Conservation (phyloP, 306 rosid species). For the Citrullus mucosospermus region DNA sequence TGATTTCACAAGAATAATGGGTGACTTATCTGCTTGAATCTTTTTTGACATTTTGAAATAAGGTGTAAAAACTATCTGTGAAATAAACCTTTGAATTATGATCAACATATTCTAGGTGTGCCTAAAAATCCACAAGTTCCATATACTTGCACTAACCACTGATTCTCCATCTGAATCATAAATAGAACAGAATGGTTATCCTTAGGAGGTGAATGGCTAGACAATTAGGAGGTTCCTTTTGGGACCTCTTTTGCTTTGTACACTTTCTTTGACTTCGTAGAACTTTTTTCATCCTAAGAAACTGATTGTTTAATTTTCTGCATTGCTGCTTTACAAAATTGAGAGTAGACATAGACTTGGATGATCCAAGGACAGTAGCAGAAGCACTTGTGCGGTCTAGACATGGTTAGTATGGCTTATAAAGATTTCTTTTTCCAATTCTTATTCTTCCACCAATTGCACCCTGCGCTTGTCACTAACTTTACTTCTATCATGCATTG, state of each 20-base stretch:
- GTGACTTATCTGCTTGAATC: too few species aligned
- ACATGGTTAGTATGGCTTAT: conserved; percentile 37
- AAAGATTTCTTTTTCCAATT: conserved; percentile 6
- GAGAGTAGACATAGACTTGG: conserved; percentile 68
- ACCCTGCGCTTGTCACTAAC: not conserved
- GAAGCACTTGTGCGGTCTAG: conserved; percentile 61
- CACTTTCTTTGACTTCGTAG: not conserved
- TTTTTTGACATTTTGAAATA: too few species aligned
- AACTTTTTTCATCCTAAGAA: not conserved
- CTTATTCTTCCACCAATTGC: conserved; percentile 3
- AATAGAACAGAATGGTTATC: too few species aligned
- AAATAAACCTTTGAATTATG: too few species aligned
- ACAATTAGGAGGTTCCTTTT: not conserved
- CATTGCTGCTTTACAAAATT: conserved; percentile 15
- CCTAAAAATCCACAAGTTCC: too few species aligned
- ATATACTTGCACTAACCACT: too few species aligned
- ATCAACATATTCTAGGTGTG: too few species aligned
- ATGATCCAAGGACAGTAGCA: conserved; percentile 56
- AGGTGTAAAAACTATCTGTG: too few species aligned
- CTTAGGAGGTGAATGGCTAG: not conserved
- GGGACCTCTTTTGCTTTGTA: not conserved
- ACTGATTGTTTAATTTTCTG: not conserved
- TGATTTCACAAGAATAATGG: too few species aligned
- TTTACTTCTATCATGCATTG: not conserved
- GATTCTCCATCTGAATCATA: too few species aligned